Evolutionary conservation across 768 basidiomycete genomes (phyloP).

Genomic region (Tylopilus felleus): DNA sequence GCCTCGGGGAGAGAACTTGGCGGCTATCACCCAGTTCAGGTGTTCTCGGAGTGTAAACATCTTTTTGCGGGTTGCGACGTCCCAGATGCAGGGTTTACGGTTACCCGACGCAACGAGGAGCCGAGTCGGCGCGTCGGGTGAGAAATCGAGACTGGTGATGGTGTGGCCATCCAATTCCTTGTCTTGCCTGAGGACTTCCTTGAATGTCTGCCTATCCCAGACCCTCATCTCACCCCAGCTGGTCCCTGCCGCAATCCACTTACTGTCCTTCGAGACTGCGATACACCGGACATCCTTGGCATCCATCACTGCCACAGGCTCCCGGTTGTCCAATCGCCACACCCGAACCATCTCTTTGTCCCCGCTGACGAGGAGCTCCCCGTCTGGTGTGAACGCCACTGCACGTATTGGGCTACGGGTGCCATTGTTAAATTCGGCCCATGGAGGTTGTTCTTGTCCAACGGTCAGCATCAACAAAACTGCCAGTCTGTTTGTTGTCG

Average conservation of each 20-base stretch:
- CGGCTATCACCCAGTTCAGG: slow-evolving; percentile 9
- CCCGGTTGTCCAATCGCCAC: neutral
- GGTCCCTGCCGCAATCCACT: slow-evolving; percentile 10
- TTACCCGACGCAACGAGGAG: slow-evolving; percentile 7
- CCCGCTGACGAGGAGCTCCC: slow-evolving; percentile 5
- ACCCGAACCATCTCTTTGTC: slow-evolving; percentile 10
- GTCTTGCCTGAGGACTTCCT: slow-evolving; percentile 1
- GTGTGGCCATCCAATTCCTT: slow-evolving; percentile 1
- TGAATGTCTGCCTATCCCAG: neutral
- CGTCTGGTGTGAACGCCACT: slow-evolving; percentile 2
- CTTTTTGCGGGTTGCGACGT: neutral
- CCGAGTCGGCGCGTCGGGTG: slow-evolving; percentile 1
- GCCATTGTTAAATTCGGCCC: neutral
- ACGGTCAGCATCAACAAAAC: neutral
- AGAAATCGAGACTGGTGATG: slow-evolving; percentile 12
- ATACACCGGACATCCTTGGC: slow-evolving; percentile 5
- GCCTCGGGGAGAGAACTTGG: slow-evolving; percentile 13
- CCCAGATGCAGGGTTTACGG: slow-evolving; percentile 5
- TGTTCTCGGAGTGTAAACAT: neutral
- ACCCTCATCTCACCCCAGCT: slow-evolving; percentile 10
- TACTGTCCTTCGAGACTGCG: slow-evolving; percentile 4
- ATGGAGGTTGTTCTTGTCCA: neutral
- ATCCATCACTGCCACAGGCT: neutral
- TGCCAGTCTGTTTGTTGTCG: neutral
- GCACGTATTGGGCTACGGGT: slow-evolving; percentile 4